Evolutionary conservation across 1,284 basidiomycete genomes (phyloP), one percentile per base, ranked within the genome.

Genomic region (Ganoderma multipileum): DNA sequence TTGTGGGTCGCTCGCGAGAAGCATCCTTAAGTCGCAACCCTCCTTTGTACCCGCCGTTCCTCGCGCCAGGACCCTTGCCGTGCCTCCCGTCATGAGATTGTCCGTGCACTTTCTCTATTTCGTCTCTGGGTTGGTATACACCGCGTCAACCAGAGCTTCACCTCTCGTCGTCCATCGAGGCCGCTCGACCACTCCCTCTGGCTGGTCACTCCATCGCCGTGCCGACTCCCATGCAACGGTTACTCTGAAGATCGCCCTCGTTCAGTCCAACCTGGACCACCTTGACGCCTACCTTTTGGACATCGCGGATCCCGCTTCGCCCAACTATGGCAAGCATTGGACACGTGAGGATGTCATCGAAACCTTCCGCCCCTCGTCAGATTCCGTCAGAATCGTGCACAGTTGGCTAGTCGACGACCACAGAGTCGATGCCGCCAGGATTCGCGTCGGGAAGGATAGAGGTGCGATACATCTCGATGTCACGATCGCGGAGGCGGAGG

Each of bases 251-350:
- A 82, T 86, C 65, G 83, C 81, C 2, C 80, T 87, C 28, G 78
- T 76, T 44, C 85, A 86, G 72, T 76, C 80, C 14, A 85, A 85
- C 73, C 61, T 84, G 16, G 77, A 83, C 65, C 77, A 77, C 50
- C 73, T 86, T 26, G 81, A 85, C 33, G 76, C 79, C 7, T 76
- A 79, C 57, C 78, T 86, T 7, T 76, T 82, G 68, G 82, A 83
- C 63, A 80, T 86, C 38, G 83, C 84, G 0, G 78, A 85, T 68
- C 84, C 85, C 0, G 76, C 79, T 0, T 85, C 82, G 0, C 63
- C 72, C 5, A 79, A 80, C 70, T 85, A 83, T 54, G 82, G 83
- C 5, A 79, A 83, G 39, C 82, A 86, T 69, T 85, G 84, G 83
- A 75, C 76, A 38, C 70, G 78, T 2, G 71, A 69, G 3, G 68